Evolutionary conservation across 768 basidiomycete genomes (phyloP), one percentile per base, ranked within the genome.

Genomic region (Exsudoporus frostii): DNA sequence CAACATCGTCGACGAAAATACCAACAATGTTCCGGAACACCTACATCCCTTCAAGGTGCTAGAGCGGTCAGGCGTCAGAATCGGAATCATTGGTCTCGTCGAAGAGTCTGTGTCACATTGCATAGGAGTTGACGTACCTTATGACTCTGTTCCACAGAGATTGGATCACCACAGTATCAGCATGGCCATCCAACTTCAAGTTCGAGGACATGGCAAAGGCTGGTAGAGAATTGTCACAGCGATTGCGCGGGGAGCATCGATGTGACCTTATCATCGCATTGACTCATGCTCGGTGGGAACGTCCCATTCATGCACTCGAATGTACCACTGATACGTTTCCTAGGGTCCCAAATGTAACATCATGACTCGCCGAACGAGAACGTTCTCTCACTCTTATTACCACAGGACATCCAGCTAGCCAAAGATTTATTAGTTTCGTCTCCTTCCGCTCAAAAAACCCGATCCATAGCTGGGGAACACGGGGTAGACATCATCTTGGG

Each of bases 201-300:
- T 90, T 89, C 69, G 80, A 73, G 50, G 81, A 88, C 45, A 92
- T 95, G 91, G 73, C 74, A 25, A 75, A 88, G 51, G 81, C 82
- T 1, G 91, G 85, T 1, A 66, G 79, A n/a, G 79, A 84, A 29
- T 78, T 95, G 22, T 97, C 93, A 5, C 76, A 75, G 59, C 71
- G 74, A 30, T 78, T 97, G 20, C 83, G 93, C 5, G 88, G 85
- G 27, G 78, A 82, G 43, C 73, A 89, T 62, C 78, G 70, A 42
- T 92, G 90, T 61, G 93, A 96, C 57, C 56, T 97, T 24, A 78
- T 97, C 52, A 82, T 97, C 48, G 93, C 92, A 1, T 67, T 97
- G 36, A 94, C 92, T 1, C 93, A 97, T 66, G 81, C 84, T 39
- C 76, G 93, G 84, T 86, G 64, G 54, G 48, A 7, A 10, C 74